Base-by-base conservation (phyloP, 345 rosid species). In the Garcia nutans region DNA sequence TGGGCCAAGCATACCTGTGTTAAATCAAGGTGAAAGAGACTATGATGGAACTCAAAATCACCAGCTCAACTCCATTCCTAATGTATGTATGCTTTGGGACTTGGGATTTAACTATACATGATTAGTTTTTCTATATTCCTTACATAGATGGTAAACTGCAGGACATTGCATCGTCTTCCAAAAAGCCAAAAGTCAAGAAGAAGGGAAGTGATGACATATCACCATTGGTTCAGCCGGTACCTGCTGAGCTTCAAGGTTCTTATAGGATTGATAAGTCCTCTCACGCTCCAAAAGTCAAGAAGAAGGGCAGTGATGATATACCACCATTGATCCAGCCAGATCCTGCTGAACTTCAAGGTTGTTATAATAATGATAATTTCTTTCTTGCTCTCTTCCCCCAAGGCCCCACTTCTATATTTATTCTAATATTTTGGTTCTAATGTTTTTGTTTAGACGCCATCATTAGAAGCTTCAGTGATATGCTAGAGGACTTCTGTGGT, bases 281-380 rank as follows among this genome's bases (percentile, higher is more conserved):
- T 37, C 41, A 3, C 41, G 41, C 41, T 37, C 75, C 91, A 54
- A 96, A 89, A 87, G 82, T 73, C 62, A 93, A 89, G 90, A 96
- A 91, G 83, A 93, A 89, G 85, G 87, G 83, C 59, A 81, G 73
- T 42, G 82, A 84, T 60, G 89, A 85, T 44, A 55, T 71, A 69
- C 70, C 81, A 41, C 69, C 81, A 20, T 73, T 73, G 68, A 81
- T 79, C 80, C 92, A 78, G 75, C 89, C 85, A 52, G 91, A 92
- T 82, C 84, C 94, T 50, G 44, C 82, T 41, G 91, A 88, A 78
- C 88, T 87, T 82, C 97, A 88, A 90, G 98, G 99, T 93, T 77
- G 62, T 74, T 56, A 65, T 87, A 20, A 55, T 64, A 42, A 37
- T 72, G 49, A 57, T 78, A 56, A 24, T 70, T 23, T 44, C 5